Evolutionary conservation across 73 alveolate species (phyloP), one percentile per base, ranked within the genome.

Genomic region (Tetrahymena malaccensis): DNA sequence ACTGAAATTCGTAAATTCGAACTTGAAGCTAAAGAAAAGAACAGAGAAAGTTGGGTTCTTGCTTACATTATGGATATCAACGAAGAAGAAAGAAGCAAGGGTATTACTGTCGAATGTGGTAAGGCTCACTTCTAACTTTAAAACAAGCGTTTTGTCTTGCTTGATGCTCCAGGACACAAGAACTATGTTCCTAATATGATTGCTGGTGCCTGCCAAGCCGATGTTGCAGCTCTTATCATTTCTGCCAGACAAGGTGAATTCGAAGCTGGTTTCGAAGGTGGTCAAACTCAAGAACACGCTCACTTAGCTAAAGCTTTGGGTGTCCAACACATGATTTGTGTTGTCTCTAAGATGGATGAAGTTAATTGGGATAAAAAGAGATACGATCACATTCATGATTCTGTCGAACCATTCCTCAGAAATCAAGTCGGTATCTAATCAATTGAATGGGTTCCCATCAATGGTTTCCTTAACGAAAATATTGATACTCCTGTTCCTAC

Each of bases 141-240:
- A 22, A 98, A 96, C 95, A 98, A 98, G 94, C 95, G 99, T 55
- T 98, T 97, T 94, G 97, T 99, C 37, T 95, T 98, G 33, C 96
- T 98, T 94, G 99, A 99, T 97, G 99, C 99, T 35, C 99, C 99
- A 10, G 99, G 99, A 17, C 99, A 99, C 98, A 97, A 99, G 97
- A 99, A 99, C 95, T 99, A 99, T 94, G 99, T 99, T 58, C 99
- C 99, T n/a, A 99, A 99, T 95, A 98, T 99, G 99, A 98, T 99
- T 94, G 98, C 97, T 95, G 99, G 99, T 38, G 99, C 99, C 5
- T 99, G 99, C 25, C 99, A 99, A 96, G 99, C 99, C 55, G 99
- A 99, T 94, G 97, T 98, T 93, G 99, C 99, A 43, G 98, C 97
- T 35, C 95, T 98, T n/a, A 98, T 98, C 35, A 96, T 98, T 58